These are phyloP conservation scores for Piper betle DNA, from an alignment of 164 flowering plant species.

Conservation along the genomic window DNA sequence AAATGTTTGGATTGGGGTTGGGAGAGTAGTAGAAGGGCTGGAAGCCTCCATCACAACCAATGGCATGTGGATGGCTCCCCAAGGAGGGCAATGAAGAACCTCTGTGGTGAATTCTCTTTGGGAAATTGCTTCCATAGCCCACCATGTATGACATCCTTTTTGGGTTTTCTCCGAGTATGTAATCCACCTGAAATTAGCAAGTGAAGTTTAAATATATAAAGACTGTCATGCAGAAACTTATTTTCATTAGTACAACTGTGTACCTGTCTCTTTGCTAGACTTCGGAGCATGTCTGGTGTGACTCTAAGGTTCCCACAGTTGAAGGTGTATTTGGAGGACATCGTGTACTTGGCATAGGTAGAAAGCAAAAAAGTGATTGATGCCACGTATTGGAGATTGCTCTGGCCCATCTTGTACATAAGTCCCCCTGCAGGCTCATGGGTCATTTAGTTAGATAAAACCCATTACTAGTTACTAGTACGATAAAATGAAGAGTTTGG, in stretches of 20 bases:
- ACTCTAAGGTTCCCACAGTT: conserved; percentile 52
- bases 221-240: no score
- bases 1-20: conserved; percentile 61
- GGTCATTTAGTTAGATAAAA: background rate
- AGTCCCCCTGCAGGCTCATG: conserved; percentile 54
- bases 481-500: background rate
- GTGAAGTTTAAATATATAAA: no score
- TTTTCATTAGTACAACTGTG: no score
- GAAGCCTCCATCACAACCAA: conserved; percentile 71
- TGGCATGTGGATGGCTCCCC: conserved; percentile 30
- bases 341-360: conserved; percentile 70
- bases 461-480: no score
- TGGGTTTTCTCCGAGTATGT: conserved; percentile 79
- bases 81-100: conserved; percentile 73
- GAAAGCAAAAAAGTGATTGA: conserved; percentile 67
- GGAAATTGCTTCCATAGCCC: conserved; percentile 57
- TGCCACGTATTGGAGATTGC: conserved; percentile 86
- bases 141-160: conserved; percentile 87
- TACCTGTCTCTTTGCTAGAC: conserved; percentile 58
- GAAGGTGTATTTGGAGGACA: conserved; percentile 32
- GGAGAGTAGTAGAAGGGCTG: conserved; percentile 40
- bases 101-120: conserved; percentile 75
- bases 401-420: conserved; percentile 49
- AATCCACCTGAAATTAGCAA: conserved; percentile 47
- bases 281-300: conserved; percentile 29